Percentiles rank a stretch among this genome's conserved stretches.
Evolutionary conservation across 1,284 basidiomycete genomes (phyloP).

Genomic region (Albatrellus sp.): DNA sequence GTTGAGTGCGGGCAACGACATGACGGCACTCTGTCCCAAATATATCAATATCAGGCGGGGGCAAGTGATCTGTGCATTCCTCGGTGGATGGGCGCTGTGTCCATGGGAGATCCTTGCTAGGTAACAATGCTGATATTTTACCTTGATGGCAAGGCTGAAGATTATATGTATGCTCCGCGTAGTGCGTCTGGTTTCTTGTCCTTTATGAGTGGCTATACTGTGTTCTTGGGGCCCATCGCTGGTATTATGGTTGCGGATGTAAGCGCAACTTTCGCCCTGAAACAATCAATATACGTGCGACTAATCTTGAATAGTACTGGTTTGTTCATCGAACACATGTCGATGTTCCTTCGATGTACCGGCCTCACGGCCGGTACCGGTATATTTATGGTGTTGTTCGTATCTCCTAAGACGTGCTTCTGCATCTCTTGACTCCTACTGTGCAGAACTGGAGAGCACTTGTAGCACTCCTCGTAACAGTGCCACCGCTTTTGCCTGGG

Average conservation of each 20-base stretch:
- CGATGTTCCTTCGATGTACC: constrained; percentile 57
- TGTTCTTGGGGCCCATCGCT: constrained; percentile 64
- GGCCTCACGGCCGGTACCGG: constrained; percentile 49
- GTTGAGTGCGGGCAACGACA: constrained; percentile 68
- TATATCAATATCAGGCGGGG: constrained; percentile 71
- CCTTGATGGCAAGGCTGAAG: no score
- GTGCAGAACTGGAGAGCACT: constrained; percentile 63
- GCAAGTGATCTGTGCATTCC: constrained; percentile 58
- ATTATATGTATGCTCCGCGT: constrained; percentile 9
- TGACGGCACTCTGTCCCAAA: constrained; percentile 52
- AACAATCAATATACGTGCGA: neutral
- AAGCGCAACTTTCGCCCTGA: constrained; percentile 14
- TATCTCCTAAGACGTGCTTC: constrained; percentile 8
- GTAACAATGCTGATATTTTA: no score
- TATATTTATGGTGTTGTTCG: constrained; percentile 54
- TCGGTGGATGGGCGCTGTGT: constrained; percentile 52
- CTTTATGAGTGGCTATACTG: constrained; percentile 61
- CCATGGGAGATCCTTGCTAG: constrained; percentile 44
- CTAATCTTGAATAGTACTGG: constrained; percentile 38
- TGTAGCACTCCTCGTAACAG: constrained; percentile 47
- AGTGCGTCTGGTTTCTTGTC: constrained; percentile 35
- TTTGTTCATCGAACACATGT: constrained; percentile 48
- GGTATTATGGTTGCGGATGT: constrained; percentile 67
- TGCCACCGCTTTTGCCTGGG: constrained; percentile 56
- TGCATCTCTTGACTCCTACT: neutral